Evolutionary conservation across 768 basidiomycete genomes (phyloP), one percentile per base, ranked within the genome.

Genomic region (Pleurotus giganteus): DNA sequence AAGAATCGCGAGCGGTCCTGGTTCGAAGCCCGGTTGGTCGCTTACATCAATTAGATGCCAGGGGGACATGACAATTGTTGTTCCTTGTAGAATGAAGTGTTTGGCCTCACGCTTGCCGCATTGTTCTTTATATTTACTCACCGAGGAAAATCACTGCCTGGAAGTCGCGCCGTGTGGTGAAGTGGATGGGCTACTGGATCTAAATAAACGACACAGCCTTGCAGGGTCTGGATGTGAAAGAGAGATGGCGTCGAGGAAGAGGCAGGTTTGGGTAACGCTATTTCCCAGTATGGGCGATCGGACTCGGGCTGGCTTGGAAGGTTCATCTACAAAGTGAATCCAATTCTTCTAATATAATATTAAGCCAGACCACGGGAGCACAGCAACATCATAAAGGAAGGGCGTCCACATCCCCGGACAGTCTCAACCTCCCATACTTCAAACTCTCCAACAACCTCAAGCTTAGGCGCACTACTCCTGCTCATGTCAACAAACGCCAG

Each of bases 361-460:
- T 70, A 63, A 67, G 69, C 70, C 66, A 69, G 66, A 64, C 59
- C 63, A 61, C 63, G 63, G 61, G 58, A 65, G 65, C 63, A 44
- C 54, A 41, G 54, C 47, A 50, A 31, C 69, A 73, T 72, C 69
- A 75, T 76, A 79, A 74, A 78, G 71, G 66, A 64, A 66, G 62
- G 58, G 62, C n/a, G 67, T 64, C 68, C 66, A 62, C 69, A 72
- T 74, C 69, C 71, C 71, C 68, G 66, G 69, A 74, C 42, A 12
- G 37, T 21, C 28, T 58, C 63, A 66, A 68, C 71, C 67, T 64
- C 71, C 71, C 73, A 71, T 71, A 69, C 67, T 69, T 70, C 68
- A 69, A 57, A 68, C 72, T 77, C 76, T 78, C 79, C 63, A 79
- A 80, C 78, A 79, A 75, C 77, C 77, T 81, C 77, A 78, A 80